Conservation (phyloP, 495 filamentous ascomycete species). For the Trichocladium uniseriatum region DNA sequence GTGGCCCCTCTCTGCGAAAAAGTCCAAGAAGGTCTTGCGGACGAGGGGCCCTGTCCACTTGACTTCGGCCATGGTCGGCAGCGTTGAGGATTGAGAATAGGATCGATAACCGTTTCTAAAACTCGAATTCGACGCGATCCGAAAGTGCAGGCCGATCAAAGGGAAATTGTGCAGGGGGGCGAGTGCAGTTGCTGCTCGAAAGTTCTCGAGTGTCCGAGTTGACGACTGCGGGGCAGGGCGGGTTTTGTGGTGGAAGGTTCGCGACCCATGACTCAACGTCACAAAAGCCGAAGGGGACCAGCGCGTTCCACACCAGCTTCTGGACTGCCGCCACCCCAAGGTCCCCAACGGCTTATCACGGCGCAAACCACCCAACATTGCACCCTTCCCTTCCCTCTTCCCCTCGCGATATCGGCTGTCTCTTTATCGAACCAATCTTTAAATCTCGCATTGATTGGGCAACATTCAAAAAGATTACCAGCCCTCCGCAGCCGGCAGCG, state of each 20-base stretch:
- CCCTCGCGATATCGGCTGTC: conserved; percentile 16
- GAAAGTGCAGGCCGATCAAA: conserved; percentile 5
- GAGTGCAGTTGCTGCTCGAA: conserved; percentile 25
- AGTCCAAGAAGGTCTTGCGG: conserved; percentile 74
- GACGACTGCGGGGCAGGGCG: conserved; percentile 21
- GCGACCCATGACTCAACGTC: conserved; percentile 32
- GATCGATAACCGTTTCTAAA: conserved; percentile 13
- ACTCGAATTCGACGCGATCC: conserved; percentile 1
- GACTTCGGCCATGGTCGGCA: conserved; percentile 34
- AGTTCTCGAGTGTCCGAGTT: conserved; percentile 28
- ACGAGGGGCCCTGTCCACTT: conserved; percentile 58
- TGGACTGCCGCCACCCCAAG: conserved; percentile 16
- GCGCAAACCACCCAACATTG: conserved; percentile 9
- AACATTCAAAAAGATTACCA: conserved; percentile 2
- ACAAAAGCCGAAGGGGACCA: conserved; percentile 25
- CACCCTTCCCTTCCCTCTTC: neutral
- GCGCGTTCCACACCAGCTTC: conserved; percentile 17
- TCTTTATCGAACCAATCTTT: conserved; percentile 13
- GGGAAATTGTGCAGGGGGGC: neutral
- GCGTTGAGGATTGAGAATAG: conserved; percentile 16
- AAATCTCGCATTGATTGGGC: conserved; percentile 3
- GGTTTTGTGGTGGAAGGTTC: conserved; percentile 32
- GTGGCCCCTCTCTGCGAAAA: conserved; percentile 62
- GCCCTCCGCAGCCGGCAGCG: conserved; percentile 4
- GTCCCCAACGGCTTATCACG: conserved; percentile 20